Evolutionary conservation across 2,329 filamentous ascomycete genomes (phyloP).

Genomic region (Aspergillus sp.): DNA sequence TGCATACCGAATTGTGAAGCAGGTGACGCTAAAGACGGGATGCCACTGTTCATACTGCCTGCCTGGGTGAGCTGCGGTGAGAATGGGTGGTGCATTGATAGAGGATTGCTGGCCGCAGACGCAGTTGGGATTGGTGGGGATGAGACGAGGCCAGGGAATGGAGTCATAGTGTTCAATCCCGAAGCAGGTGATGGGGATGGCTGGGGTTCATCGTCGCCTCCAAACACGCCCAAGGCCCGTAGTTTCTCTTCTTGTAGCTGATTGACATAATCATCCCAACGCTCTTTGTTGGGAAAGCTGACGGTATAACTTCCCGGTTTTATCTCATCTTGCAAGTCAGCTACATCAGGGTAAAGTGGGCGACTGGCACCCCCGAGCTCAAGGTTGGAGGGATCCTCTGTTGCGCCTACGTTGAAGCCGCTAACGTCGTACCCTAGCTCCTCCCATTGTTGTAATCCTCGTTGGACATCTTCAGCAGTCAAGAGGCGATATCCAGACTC

Average conservation of each 20-base stretch:
- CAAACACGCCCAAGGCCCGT: slow-evolving; percentile 81
- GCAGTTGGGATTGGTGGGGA: slow-evolving; percentile 80
- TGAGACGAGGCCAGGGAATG: slow-evolving; percentile 73
- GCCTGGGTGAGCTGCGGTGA: slow-evolving; percentile 60
- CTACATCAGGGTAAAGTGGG: slow-evolving; percentile 43
- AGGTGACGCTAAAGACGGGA: slow-evolving; percentile 70
- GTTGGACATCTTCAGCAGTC: slow-evolving; percentile 39
- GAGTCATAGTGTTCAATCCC: slow-evolving; percentile 67
- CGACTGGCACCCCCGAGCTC: slow-evolving; percentile 45
- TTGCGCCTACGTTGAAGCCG: slow-evolving; percentile 39
- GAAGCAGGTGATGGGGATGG: slow-evolving; percentile 67
- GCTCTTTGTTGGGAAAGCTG: slow-evolving; percentile 47
- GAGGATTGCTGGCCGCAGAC: slow-evolving; percentile 72
- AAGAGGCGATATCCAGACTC: slow-evolving; percentile 39
- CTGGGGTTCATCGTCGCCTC: slow-evolving; percentile 71
- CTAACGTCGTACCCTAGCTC: slow-evolving; percentile 44
- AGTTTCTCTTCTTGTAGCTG: slow-evolving; percentile 88
- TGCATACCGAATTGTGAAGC: slow-evolving; percentile 63
- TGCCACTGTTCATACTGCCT: slow-evolving; percentile 61
- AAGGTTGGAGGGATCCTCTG: slow-evolving; percentile 27
- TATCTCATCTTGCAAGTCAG: slow-evolving; percentile 37
- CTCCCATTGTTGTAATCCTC: slow-evolving; percentile 42
- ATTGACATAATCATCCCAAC: slow-evolving; percentile 77
- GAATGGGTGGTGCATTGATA: slow-evolving; percentile 62
- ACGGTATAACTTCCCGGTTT: slow-evolving; percentile 35